Conservation (phyloP, 2,329 filamentous ascomycete species). For the Leptographium procerum region DNA sequence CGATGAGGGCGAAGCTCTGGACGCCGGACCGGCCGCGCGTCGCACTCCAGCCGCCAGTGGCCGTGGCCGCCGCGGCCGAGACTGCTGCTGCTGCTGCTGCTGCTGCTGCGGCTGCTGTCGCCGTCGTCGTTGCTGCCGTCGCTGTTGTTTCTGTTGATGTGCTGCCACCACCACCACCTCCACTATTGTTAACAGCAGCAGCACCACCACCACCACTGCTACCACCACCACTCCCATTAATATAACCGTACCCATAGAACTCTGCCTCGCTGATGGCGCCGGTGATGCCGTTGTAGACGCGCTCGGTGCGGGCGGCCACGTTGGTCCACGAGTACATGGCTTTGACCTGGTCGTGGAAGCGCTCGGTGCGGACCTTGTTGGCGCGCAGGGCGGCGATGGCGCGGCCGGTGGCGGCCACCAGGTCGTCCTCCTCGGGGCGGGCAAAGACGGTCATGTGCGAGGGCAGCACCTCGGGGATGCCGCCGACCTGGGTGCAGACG, state of each 20-base stretch:
- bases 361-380: conserved; percentile 79
- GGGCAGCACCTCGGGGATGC: conserved; percentile 91
- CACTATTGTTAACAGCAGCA: no score
- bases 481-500: conserved; percentile 90
- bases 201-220: not conserved
- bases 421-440: conserved; percentile 89
- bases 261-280: conserved; percentile 76
- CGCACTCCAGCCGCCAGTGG: conserved; percentile 46
- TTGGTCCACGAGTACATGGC: conserved; percentile 99
- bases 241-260: conserved; percentile 77
- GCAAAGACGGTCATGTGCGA: conserved; percentile 97
- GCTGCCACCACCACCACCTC: not conserved
- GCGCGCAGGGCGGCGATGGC: conserved; percentile 80
- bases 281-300: conserved; percentile 88
- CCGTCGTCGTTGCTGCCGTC: not conserved
- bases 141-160: not conserved
- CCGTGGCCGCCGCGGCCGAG: not conserved
- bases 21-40: conserved; percentile 57
- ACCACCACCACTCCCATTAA: conserved; percentile 34
- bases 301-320: conserved; percentile 83
- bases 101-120: no score
- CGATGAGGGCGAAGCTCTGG: conserved; percentile 84
- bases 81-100: not conserved
- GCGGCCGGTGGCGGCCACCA: conserved; percentile 78
- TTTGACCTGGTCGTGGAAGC: conserved; percentile 93